Percentiles rank a stretch among this genome's conserved stretches.
Conservation (phyloP, 2,329 filamentous ascomycete genomes). For the Neopestalotiopsis clavispora region DNA sequence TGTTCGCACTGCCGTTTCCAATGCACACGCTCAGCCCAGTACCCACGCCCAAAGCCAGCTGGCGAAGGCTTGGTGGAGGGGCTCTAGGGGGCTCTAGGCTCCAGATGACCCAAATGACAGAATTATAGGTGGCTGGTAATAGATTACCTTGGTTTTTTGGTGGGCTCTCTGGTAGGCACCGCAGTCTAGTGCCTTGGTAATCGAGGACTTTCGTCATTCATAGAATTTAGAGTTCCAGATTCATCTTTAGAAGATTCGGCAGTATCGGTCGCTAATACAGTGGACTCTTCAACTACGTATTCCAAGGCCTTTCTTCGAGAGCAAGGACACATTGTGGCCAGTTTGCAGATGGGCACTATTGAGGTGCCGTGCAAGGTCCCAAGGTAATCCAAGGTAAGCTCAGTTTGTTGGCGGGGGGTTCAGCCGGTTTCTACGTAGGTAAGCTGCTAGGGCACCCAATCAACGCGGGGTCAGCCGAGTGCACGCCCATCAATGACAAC, state of each 20-base stretch:
- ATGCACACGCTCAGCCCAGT: background rate
- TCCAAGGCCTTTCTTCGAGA: background rate
- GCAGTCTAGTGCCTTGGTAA: background rate
- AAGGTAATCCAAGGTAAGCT: background rate
- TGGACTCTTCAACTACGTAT: background rate
- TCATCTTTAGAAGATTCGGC: background rate
- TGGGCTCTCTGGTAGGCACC: background rate
- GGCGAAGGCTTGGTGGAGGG: background rate
- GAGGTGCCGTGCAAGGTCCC: background rate
- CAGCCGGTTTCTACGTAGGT: background rate
- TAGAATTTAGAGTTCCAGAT: background rate
- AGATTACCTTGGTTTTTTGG: background rate
- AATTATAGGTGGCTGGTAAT: background rate
- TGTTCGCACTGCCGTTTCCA: no score
- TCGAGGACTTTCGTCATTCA: background rate
- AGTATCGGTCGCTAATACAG: background rate
- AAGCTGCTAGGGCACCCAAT: conserved; percentile 8
- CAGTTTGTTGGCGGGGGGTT: background rate
- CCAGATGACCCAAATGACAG: background rate
- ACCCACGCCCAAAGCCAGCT: background rate
- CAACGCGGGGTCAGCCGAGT: conserved; percentile 2
- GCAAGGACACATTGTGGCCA: background rate
- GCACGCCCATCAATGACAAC: conserved; percentile 1
- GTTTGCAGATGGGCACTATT: background rate
- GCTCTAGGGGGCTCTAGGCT: background rate